Base-by-base conservation (phyloP, 257 asterid species). In the Fraxinus excelsior region DNA sequence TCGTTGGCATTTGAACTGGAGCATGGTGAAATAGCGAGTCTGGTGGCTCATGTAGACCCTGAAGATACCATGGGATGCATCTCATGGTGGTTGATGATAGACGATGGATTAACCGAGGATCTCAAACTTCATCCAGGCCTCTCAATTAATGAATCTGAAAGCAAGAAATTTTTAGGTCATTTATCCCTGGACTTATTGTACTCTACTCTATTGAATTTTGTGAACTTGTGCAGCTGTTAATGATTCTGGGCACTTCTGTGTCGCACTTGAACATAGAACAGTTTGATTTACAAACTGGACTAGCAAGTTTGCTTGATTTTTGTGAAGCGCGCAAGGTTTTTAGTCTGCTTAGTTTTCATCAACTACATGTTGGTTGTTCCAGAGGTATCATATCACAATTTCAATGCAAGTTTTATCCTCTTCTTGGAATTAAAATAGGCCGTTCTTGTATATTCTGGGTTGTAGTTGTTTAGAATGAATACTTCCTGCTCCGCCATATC, bases 51-150 rank as follows among this genome's bases (percentile, higher is more conserved):
- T 64, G 84, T 90, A 19, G 94, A 93, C 87, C 97, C 97, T 4
- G 94, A 91, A 46, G 90, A 91, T 81, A 32, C 86, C n/a, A n/a
- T n/a, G n/a, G n/a, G 97, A n/a, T 96, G 97, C 91, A 90, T 96
- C 77, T 89, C 98, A 6, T 96, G 99, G 98, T 96, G 97, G 98
- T 84, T 96, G 75, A 89, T 84, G 18, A 73, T n/a, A 72, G 91
- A 90, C 10, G 86, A 91, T 58, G 97, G 93, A 42, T 81, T 82
- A 71, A 80, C 84, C 0, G 91, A 84, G 71, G 96, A 91, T 56
- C 83, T 76, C 84, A 89, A 88, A 35, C 81, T 89, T 79, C 85
- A 56, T 26, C 80, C 87, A 29, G 88, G 88, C 70, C 74, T 79
- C 70, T 46, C 87, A 37, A 73, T 74, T 58, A 76, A 80, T 25